phyloP scores from a whole-genome alignment of 148 eudicot genomes.

The Nepenthes mirabilis region DNA sequence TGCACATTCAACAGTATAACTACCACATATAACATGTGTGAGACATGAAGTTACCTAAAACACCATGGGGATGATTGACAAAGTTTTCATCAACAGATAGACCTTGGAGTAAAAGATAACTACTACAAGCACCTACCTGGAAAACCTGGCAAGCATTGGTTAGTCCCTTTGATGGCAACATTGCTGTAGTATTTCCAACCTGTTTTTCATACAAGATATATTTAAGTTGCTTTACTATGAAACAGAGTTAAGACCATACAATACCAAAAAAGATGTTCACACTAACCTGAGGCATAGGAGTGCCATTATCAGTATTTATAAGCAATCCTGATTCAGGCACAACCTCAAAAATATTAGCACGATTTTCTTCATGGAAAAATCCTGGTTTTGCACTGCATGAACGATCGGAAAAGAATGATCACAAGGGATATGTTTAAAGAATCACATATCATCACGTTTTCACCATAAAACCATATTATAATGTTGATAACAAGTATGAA shows the following conservation, averaged over 20 bases:
- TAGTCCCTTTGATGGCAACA: constrained; percentile 31
- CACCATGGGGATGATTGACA: neutral
- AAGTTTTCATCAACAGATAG: too few species aligned
- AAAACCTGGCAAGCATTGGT: constrained; percentile 54
- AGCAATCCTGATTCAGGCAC: constrained; percentile 86
- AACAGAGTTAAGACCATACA: neutral
- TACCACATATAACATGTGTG: neutral
- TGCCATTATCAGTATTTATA: constrained; percentile 89
- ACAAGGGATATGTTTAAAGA: too few species aligned
- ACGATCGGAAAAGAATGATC: neutral
- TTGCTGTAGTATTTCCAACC: constrained; percentile 46
- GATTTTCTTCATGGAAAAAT: constrained; percentile 89
- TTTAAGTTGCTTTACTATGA: constrained; percentile 2
- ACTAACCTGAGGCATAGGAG: constrained; percentile 87
- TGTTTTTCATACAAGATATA: constrained; percentile 11
- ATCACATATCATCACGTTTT: too few species aligned
- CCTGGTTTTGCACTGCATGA: constrained; percentile 77
- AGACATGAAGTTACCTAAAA: neutral
- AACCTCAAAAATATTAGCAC: constrained; percentile 85
- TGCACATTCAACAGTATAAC: neutral
- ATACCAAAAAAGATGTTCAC: neutral
- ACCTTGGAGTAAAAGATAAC: neutral
- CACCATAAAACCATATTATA: too few species aligned
- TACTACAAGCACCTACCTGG: constrained; percentile 40
- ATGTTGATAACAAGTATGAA: too few species aligned